phyloP scores from a whole-genome alignment of 2,329 filamentous ascomycete species.

The Myriangium duriaei region DNA sequence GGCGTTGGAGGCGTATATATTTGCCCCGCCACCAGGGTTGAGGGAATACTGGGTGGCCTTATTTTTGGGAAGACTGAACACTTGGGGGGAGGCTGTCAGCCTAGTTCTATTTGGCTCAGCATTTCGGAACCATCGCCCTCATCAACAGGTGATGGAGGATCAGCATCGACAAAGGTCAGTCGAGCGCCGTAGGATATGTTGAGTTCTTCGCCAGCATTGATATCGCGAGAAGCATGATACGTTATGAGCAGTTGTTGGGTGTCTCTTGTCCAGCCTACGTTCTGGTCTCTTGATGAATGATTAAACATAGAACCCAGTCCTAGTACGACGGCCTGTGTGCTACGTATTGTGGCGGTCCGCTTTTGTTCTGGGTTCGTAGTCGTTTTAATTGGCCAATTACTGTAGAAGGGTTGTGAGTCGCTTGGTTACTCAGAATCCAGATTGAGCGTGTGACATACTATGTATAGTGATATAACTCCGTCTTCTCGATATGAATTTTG shows the following conservation, averaged over 20 bases:
- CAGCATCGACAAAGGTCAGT: conserved; percentile 36
- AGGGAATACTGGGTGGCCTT: too few relatives aligned
- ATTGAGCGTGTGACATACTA: conserved; percentile 33
- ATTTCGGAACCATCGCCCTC: conserved; percentile 27
- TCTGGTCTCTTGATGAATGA: conserved; percentile 39
- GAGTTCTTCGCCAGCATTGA: conserved; percentile 41
- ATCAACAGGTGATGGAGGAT: conserved; percentile 16
- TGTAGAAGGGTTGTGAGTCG: conserved; percentile 12
- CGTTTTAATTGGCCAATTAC: conserved; percentile 31
- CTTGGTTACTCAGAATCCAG: background rate
- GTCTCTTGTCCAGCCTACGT: conserved; percentile 44
- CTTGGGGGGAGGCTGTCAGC: too few relatives aligned
- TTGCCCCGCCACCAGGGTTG: background rate
- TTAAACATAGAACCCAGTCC: conserved; percentile 49
- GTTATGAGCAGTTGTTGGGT: conserved; percentile 32
- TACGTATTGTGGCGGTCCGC: conserved; percentile 19
- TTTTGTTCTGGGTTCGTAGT: conserved; percentile 1
- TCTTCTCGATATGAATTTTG: conserved; percentile 36
- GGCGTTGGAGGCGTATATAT: conserved; percentile 10
- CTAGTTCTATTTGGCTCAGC: conserved; percentile 29
- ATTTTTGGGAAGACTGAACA: too few relatives aligned
- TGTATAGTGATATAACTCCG: conserved; percentile 43
- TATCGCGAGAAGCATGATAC: conserved; percentile 38
- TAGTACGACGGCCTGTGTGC: conserved; percentile 41
- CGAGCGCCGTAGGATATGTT: conserved; percentile 35